A percentile compares a stretch with the other conserved stretches of the same genome.
These are phyloP conservation scores for Geotrichum candidum DNA, from an alignment of 1,139 yeast genomes.

Conservation along the genomic window DNA sequence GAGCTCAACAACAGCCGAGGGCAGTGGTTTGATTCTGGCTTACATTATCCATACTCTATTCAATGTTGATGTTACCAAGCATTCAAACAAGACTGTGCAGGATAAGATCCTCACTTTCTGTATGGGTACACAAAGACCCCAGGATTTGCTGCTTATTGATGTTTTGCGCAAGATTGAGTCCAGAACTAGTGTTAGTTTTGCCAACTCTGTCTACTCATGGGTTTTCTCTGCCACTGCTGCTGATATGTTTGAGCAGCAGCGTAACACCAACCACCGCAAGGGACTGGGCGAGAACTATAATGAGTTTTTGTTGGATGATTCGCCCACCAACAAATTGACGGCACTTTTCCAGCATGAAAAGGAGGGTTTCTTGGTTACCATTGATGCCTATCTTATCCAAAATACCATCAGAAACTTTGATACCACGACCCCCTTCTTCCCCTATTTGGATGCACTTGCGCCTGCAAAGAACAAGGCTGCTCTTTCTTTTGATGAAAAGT, in stretches of 20 bases:
- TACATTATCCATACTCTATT: conserved; percentile 28
- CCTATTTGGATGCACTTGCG: conserved; percentile 7
- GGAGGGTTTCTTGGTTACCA: conserved; percentile 48
- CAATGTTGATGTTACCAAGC: conserved; percentile 41
- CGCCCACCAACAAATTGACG: conserved; percentile 16
- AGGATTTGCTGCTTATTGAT: conserved; percentile 56
- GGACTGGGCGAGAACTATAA: conserved; percentile 15
- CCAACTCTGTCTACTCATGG: conserved; percentile 17
- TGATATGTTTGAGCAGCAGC: conserved; percentile 13
- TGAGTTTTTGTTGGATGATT: conserved; percentile 9
- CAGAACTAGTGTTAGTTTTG: conserved; percentile 14
- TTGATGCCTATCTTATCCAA: conserved; percentile 48
- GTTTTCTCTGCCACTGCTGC: conserved; percentile 17
- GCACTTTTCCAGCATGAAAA: conserved; percentile 45
- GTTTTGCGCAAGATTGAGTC: conserved; percentile 53
- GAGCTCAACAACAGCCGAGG: conserved; percentile 3
- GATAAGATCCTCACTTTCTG: conserved; percentile 48
- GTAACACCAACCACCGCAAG: not conserved
- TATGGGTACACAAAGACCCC: conserved; percentile 54
- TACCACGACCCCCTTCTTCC: conserved; percentile 18
- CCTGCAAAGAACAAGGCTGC: not conserved
- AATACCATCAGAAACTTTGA: conserved; percentile 44
- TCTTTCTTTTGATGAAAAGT: conserved; percentile 12
- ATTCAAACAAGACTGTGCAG: conserved; percentile 45
- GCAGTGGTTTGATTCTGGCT: conserved; percentile 18